Evolutionary conservation across 2,329 filamentous ascomycete species (phyloP), one percentile per base, ranked within the genome.

Genomic region (Diaporthe humulicola): DNA sequence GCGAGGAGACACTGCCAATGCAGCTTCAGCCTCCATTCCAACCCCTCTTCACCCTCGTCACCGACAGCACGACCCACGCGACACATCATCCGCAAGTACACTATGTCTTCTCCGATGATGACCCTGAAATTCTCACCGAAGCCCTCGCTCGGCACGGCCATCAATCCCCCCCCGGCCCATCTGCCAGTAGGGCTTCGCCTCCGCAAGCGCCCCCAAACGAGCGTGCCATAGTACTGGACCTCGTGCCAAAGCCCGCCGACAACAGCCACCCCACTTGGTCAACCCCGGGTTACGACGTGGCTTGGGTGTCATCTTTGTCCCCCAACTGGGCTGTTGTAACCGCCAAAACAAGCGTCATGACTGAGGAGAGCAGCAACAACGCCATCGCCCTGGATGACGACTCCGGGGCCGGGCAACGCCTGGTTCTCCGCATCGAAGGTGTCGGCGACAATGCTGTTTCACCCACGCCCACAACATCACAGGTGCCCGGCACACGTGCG

Each of bases 101-200:
- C 85, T 98, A 98, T 85, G 90, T 98, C 80, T 98, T 99, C 86
- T 91, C 91, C 79, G 96, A 98, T 83, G 97, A 98, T 84, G 95
- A 98, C 81, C 90, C 92, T 2, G 93, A 96, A 61, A 86, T 94
- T 58, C 87, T 98, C 50, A 93, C 93, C 1, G 88, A 91, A 50
- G 92, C 93, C 2, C 92, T 83, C 83, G 90, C 81, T 71, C 86
- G 85, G 74, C 84, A 87, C 70, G 82, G 85, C 56, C 36, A 56
- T 12, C 45, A 71, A 70, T 58, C 56, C 45, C 75, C 69, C 71
- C 56, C 72, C 22, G 48, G 40, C 33, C n/a, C 45, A 40, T 54
- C 33, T 38, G 33, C 64, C 64, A 40, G 25, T 12, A 40, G n/a
- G 33, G 64, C 64, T 22, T 17, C 64, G n/a, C 45, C 30, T n/a